phyloP scores from a whole-genome alignment of 805 yeast species.

The Teunomyces lycoperdinae region DNA sequence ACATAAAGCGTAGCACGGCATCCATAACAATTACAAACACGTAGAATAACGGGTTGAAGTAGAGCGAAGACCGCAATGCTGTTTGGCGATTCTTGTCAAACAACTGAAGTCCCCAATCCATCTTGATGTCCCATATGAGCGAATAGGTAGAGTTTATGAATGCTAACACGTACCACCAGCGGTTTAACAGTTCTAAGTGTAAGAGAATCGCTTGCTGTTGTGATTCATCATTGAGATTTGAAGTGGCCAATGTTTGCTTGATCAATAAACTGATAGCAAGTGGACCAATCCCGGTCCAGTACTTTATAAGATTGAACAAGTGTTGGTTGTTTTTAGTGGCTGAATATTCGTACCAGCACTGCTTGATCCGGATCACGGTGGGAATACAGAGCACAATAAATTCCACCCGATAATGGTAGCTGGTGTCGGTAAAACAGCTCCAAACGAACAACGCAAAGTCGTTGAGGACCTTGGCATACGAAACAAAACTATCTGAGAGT shows the following conservation, averaged over 20 bases:
- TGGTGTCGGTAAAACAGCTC: constrained; percentile 20
- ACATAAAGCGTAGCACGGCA: constrained; percentile 65
- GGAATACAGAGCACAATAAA: constrained; percentile 50
- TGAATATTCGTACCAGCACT: constrained; percentile 71
- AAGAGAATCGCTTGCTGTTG: constrained; percentile 10
- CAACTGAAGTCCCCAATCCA: constrained; percentile 81
- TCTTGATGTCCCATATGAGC: constrained; percentile 82
- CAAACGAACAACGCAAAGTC: constrained; percentile 64
- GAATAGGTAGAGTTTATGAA: constrained; percentile 72
- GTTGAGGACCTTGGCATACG: constrained; percentile 71
- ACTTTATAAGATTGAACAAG: constrained; percentile 71
- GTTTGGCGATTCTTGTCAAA: constrained; percentile 32
- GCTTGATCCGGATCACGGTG: constrained; percentile 70
- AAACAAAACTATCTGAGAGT: constrained; percentile 79
- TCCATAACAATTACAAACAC: constrained; percentile 58
- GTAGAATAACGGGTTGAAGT: constrained; percentile 32
- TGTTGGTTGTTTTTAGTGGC: constrained; percentile 52
- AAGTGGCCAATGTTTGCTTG: constrained; percentile 11
- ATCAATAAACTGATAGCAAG: constrained; percentile 25
- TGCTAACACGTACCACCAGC: constrained; percentile 44
- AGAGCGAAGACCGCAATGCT: not conserved
- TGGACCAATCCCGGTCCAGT: constrained; percentile 55
- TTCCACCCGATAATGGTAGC: constrained; percentile 31
- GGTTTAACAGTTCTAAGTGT: constrained; percentile 21
- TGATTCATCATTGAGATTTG: constrained; percentile 9